A percentile compares a stretch with the other conserved stretches of the same genome.
phyloP scores from a whole-genome alignment of 345 rosid species.

The Hibiscus tridactylites region DNA sequence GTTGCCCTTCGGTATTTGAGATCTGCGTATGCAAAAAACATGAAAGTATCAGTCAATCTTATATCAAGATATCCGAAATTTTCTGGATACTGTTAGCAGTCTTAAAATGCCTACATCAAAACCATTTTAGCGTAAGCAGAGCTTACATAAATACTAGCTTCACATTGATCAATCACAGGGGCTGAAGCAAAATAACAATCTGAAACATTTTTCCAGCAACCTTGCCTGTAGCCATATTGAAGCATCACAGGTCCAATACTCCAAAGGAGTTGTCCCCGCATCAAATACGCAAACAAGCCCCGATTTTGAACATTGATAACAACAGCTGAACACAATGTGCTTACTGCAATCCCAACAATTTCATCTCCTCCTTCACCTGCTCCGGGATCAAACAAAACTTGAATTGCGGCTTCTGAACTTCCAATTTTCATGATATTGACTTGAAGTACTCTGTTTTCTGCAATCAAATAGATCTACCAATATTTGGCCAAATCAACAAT shows the following conservation, averaged over 20 bases:
- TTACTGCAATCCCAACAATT: constrained; percentile 56
- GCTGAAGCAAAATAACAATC: constrained; percentile 60
- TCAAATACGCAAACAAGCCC: constrained; percentile 53
- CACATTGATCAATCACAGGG: constrained; percentile 69
- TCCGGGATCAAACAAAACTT: constrained; percentile 57
- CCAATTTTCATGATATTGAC: constrained; percentile 30
- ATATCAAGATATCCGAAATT: neutral
- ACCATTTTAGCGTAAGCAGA: neutral
- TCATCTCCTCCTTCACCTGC: constrained; percentile 32
- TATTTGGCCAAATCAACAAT: constrained; percentile 9
- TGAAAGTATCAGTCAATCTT: neutral
- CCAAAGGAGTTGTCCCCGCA: constrained; percentile 49
- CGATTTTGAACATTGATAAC: constrained; percentile 47
- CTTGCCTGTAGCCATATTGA: constrained; percentile 55
- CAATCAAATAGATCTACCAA: constrained; percentile 65
- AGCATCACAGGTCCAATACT: constrained; percentile 57
- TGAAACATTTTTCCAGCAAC: constrained; percentile 44
- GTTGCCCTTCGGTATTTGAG: constrained; percentile 63
- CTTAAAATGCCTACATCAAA: neutral
- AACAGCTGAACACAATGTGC: constrained; percentile 48
- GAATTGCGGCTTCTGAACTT: constrained; percentile 32
- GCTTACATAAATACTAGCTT: constrained; percentile 66
- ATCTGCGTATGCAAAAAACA: constrained; percentile 35
- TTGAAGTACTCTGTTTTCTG: constrained; percentile 62
- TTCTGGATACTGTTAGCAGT: neutral